Conservation (phyloP, 208 protist genomes). For the Wallacemonas collosoma region DNA sequence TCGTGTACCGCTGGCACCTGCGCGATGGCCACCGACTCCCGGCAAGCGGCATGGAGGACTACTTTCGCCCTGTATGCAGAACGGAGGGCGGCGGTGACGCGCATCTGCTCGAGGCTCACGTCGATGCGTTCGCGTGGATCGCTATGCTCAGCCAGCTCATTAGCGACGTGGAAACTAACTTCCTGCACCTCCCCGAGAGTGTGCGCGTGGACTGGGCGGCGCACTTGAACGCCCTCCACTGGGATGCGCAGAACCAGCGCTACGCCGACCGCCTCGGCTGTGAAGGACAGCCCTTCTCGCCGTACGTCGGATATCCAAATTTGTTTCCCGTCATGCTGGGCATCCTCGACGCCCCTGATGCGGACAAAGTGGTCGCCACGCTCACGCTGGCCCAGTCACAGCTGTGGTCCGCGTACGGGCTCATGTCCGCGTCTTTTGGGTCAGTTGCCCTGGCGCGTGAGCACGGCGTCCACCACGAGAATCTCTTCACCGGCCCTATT, state of each 20-base stretch:
- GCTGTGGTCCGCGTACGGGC: conserved; percentile 58
- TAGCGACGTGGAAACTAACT: conserved; percentile 50
- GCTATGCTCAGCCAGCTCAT: conserved; percentile 71
- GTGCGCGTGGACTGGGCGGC: conserved; percentile 70
- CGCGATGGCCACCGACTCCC: conserved; percentile 50
- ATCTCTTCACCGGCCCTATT: conserved; percentile 74
- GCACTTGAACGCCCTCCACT: conserved; percentile 74
- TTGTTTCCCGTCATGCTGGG: conserved; percentile 75
- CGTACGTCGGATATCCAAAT: conserved; percentile 80
- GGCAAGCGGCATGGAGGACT: conserved; percentile 86
- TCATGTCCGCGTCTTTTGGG: conserved; percentile 75
- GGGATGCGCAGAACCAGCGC: conserved; percentile 52
- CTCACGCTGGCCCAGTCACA: conserved; percentile 48
- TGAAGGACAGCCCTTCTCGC: conserved; percentile 45
- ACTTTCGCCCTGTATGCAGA: conserved; percentile 59
- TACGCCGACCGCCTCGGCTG: conserved; percentile 79
- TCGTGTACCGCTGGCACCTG: conserved; percentile 85
- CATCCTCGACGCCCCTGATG: conserved; percentile 40
- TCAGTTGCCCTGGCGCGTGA: conserved; percentile 64
- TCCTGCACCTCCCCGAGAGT: conserved; percentile 41
- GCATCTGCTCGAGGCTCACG: conserved; percentile 65
- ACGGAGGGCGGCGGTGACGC: conserved; percentile 21
- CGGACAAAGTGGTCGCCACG: conserved; percentile 38
- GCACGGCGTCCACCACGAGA: conserved; percentile 48
- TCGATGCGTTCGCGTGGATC: conserved; percentile 84